Evolutionary conservation across 768 basidiomycete species (phyloP).

Genomic region (Termitomyces sp.): DNA sequence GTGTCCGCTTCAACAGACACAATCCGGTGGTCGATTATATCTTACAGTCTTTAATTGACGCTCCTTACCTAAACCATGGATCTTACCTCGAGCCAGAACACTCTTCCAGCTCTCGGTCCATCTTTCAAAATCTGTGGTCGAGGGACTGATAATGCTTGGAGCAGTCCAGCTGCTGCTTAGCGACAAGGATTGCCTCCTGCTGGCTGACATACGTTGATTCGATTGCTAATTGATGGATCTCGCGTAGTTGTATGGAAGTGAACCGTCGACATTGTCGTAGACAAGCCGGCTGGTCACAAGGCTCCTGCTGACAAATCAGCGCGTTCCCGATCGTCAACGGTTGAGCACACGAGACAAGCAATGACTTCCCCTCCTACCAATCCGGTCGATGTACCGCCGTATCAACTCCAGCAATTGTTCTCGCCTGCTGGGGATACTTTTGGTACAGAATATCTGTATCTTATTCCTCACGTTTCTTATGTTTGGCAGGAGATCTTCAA

Average conservation of each 20-base stretch:
- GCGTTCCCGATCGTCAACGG: neutral
- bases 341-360: constrained; percentile 10
- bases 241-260: constrained; percentile 1
- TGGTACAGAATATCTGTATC: constrained; percentile 1
- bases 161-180: constrained; percentile 27
- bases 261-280: neutral
- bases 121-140: constrained; percentile 27
- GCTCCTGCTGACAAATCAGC: constrained; percentile 13
- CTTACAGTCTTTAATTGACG: constrained; percentile 25
- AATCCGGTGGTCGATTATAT: constrained; percentile 65
- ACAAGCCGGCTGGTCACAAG: constrained; percentile 8
- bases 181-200: constrained; percentile 32
- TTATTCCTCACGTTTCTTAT: neutral
- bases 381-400: constrained; percentile 55
- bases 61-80: neutral
- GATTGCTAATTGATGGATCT: neutral
- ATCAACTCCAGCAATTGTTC: constrained; percentile 46
- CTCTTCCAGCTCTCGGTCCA: constrained; percentile 58
- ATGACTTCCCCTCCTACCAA: constrained; percentile 35
- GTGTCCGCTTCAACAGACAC: constrained; percentile 64
- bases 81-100: constrained; percentile 53
- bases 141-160: constrained; percentile 17
- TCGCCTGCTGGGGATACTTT: constrained; percentile 20
- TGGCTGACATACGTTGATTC: constrained; percentile 24
- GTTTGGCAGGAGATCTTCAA: constrained; percentile 17